These are phyloP conservation scores for Diaporthe citri DNA, from an alignment of 2,329 filamentous ascomycete genomes.

Conservation along the genomic window DNA sequence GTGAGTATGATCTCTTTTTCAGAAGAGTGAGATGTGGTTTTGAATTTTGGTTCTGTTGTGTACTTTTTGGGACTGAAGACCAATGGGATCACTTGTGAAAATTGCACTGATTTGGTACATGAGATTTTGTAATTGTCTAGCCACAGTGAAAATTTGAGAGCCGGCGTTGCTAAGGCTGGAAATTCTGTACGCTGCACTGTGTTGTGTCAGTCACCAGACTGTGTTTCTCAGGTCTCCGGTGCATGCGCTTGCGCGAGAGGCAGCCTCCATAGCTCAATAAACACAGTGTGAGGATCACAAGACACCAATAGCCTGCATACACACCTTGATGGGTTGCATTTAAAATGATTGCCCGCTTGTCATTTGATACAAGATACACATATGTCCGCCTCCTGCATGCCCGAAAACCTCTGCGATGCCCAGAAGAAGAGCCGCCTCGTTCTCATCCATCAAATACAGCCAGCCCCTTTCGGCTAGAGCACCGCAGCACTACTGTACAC, in stretches of 20 bases:
- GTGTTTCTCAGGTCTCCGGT: not conserved
- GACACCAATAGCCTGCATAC: not conserved
- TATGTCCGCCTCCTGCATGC: not conserved
- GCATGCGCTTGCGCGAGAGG: not conserved
- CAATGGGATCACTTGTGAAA: not conserved
- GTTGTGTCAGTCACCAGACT: not conserved
- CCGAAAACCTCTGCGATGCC: not conserved
- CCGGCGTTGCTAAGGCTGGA: not conserved
- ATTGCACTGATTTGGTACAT: not conserved
- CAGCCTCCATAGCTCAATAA: not conserved
- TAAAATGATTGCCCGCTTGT: not conserved
- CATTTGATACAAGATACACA: not conserved
- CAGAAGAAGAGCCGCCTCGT: not conserved
- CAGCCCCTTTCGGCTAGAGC: not conserved
- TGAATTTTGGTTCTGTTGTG: not conserved
- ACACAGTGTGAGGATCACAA: not conserved
- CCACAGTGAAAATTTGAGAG: constrained; percentile 28
- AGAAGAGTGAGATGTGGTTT: not conserved
- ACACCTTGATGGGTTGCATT: not conserved
- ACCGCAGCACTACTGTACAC: not conserved
- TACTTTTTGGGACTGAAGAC: not conserved
- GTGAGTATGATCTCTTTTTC: not conserved
- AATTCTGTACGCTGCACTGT: not conserved
- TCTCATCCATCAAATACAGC: not conserved
- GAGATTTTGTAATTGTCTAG: constrained; percentile 16